Base-by-base conservation (phyloP, 768 basidiomycete species). In the Chalciporus piperatus region DNA sequence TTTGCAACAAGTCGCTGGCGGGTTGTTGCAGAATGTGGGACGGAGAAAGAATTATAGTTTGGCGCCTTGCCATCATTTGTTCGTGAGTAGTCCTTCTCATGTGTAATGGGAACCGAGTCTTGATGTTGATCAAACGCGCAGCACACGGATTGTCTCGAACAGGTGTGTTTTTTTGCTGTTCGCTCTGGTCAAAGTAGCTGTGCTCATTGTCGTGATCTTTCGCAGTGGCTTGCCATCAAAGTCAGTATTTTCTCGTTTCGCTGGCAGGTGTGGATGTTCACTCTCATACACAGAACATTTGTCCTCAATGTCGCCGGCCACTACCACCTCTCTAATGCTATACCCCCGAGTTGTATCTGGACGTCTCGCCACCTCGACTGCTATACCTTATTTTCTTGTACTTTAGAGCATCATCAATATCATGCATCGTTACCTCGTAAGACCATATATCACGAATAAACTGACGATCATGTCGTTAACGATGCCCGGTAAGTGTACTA, bases 121-220 rank as follows among this genome's bases (percentile, higher is more conserved):
- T 16, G 19, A 41, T 46, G 39, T 41, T 7, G n/a, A 37, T n/a
- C 16, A 16, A 4, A 16, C 13, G 16, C 19, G 23, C 47, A 90
- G 88, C 92, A 95, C 62, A 93, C 92, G 0, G 85, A 86, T 19
- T 95, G 92, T 73, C 73, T 95, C 28, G 87, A 94, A 72, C 79
- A 82, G 75, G 83, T 83, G 35, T 6, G 35, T 32, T 32, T 30
- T 30, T 32, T 32, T 12, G 10, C 63, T 55, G 76, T 33, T 52
- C 42, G 43, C 6, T 33, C 23, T 22, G 25, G 39, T n/a, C 51
- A 40, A 32, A 19, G 19, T 8, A 9, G 41, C 23, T 6, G 50
- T 51, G 44, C 47, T 65, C 11, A 70, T 22, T 45, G 17, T 42
- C 33, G 8, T 32, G 30, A 11, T 10, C 30, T 50, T 27, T 11